These are phyloP conservation scores for Endogone sp. DNA, from an alignment of 192 early-diverging fungal genomes.

Conservation along the genomic window DNA sequence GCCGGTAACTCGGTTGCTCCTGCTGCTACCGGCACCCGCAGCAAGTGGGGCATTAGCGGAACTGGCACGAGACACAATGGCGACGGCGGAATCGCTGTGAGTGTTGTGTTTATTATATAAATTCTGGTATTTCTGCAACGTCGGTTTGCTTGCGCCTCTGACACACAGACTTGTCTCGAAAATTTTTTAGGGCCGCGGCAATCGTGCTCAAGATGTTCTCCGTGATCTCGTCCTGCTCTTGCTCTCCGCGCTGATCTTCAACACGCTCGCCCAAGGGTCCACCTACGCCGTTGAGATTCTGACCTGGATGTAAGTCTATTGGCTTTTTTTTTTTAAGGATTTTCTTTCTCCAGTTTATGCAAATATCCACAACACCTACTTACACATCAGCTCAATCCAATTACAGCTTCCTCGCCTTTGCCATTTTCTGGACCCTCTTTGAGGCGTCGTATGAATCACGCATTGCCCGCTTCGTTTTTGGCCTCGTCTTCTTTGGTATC, in stretches of 20 bases:
- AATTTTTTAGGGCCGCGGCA: constrained; percentile 13
- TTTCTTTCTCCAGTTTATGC: too few relatives aligned
- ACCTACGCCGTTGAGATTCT: constrained; percentile 27
- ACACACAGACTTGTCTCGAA: too few relatives aligned
- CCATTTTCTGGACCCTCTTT: constrained; percentile 12
- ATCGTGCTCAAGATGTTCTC: constrained; percentile 19
- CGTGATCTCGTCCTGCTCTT: constrained; percentile 31
- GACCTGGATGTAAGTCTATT: constrained; percentile 31
- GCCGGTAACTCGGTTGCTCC: neutral
- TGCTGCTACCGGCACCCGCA: neutral
- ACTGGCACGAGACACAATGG: neutral
- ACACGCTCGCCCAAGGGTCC: constrained; percentile 31
- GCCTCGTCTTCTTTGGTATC: constrained; percentile 7
- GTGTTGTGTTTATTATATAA: neutral
- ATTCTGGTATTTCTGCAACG: neutral
- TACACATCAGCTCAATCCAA: too few relatives aligned
- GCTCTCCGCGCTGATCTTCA: constrained; percentile 23
- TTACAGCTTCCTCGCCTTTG: constrained; percentile 10
- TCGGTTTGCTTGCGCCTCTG: neutral
- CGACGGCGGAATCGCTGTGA: neutral
- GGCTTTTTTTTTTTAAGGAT: too few relatives aligned
- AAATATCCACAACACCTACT: neutral
- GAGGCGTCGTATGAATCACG: constrained; percentile 9
- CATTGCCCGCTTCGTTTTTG: constrained; percentile 14
- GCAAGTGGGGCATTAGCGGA: neutral